Percentiles rank a stretch among this genome's conserved stretches.
phyloP scores from a whole-genome alignment of 305 asterid genomes.

The Nicotiana rustica region DNA sequence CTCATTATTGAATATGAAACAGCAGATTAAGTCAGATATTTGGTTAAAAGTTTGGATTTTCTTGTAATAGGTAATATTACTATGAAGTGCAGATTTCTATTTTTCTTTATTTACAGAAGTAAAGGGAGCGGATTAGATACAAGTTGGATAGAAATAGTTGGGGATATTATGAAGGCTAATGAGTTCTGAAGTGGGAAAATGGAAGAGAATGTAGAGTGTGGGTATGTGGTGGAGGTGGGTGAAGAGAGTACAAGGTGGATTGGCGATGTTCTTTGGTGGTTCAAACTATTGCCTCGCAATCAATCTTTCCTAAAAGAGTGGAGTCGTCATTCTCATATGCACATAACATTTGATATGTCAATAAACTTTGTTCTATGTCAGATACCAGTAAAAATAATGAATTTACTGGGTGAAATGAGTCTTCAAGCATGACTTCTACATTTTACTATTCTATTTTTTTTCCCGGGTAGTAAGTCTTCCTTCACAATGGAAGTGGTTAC shows the following conservation, averaged over 20 bases:
- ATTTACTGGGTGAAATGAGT: constrained; percentile 7
- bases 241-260: constrained; percentile 10
- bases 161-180: constrained; percentile 13
- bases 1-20: neutral
- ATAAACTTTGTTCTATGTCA: constrained; percentile 2
- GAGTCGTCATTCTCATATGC: neutral
- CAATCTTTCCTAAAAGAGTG: neutral
- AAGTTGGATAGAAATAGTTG: constrained; percentile 28
- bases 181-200: constrained; percentile 25
- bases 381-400: neutral
- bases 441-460: neutral
- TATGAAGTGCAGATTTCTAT: constrained; percentile 9
- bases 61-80: neutral
- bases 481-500: constrained; percentile 10
- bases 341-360: neutral
- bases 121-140: constrained; percentile 9
- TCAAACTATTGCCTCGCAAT: neutral
- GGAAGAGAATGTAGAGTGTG: constrained; percentile 3
- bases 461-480: neutral
- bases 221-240: constrained; percentile 32
- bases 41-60: constrained; percentile 26
- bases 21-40: neutral
- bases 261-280: neutral
- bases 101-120: neutral
- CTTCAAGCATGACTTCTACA: neutral